A percentile compares a stretch with the other conserved stretches of the same genome.
phyloP scores from a whole-genome alignment of 768 basidiomycete species.

The Candolleomyces efflorescens region DNA sequence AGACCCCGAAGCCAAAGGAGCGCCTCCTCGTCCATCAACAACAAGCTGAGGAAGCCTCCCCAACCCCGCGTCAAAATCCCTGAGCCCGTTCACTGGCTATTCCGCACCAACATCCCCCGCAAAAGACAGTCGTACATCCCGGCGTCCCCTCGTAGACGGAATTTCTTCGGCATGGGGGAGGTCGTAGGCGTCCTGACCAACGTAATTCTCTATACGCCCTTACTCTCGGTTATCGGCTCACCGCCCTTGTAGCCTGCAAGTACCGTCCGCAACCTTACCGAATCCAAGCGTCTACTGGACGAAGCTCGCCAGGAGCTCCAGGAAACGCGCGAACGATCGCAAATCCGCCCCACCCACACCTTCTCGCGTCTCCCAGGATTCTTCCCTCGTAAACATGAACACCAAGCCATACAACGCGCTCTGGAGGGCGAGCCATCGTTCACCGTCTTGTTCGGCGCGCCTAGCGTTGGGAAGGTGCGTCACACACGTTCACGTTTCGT shows the following conservation, averaged over 20 bases:
- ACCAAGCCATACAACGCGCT: conserved; percentile 58
- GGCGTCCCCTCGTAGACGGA: conserved; percentile 58
- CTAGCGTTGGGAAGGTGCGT: conserved; percentile 73
- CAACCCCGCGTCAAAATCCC: conserved; percentile 17
- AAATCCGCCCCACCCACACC: conserved; percentile 69
- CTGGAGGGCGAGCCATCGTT: conserved; percentile 74
- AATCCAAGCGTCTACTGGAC: conserved; percentile 70
- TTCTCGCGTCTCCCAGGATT: conserved; percentile 76
- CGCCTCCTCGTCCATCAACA: conserved; percentile 16
- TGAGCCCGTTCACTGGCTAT: conserved; percentile 64
- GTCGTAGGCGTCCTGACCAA: conserved; percentile 72
- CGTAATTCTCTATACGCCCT: conserved; percentile 36
- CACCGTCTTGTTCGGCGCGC: conserved; percentile 76
- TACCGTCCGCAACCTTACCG: conserved; percentile 72
- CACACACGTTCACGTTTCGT: neutral
- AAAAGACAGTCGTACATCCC: conserved; percentile 57
- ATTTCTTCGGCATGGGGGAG: conserved; percentile 78
- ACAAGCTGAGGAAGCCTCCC: conserved; percentile 18
- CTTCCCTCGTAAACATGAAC: conserved; percentile 64
- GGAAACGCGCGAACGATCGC: conserved; percentile 62
- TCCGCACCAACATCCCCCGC: conserved; percentile 69
- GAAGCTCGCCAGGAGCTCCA: conserved; percentile 73
- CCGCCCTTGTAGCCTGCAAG: conserved; percentile 56
- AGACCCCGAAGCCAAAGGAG: conserved; percentile 9
- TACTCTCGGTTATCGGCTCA: neutral